Conservation (phyloP, 2,329 filamentous ascomycete genomes). For the Penicillium sp. region DNA sequence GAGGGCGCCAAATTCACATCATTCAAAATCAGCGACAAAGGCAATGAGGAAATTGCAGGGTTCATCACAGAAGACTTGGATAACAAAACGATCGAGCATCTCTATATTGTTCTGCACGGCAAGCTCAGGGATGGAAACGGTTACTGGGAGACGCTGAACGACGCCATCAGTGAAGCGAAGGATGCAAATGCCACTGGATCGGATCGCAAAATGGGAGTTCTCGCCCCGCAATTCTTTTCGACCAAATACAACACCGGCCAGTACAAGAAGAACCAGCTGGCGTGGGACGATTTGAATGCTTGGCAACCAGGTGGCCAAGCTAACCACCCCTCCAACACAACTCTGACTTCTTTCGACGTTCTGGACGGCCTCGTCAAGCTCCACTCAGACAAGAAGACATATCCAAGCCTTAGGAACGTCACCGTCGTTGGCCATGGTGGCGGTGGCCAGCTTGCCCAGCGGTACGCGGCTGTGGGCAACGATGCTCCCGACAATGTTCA, state of each 20-base stretch:
- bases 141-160: constrained; percentile 15
- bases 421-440: constrained; percentile 18
- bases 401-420: constrained; percentile 13
- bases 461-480: constrained; percentile 13
- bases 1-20: constrained; percentile 13
- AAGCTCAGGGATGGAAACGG: constrained; percentile 14
- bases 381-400: constrained; percentile 14
- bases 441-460: constrained; percentile 18
- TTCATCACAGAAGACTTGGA: constrained; percentile 14
- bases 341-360: constrained; percentile 14
- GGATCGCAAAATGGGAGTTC: constrained; percentile 16
- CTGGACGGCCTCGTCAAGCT: constrained; percentile 16
- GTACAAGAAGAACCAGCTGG: constrained; percentile 14
- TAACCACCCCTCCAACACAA: constrained; percentile 11
- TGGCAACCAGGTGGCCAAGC: constrained; percentile 15
- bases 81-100: constrained; percentile 7
- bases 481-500: constrained; percentile 14
- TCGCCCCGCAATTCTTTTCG: constrained; percentile 17
- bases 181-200: constrained; percentile 9
- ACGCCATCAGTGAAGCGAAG: constrained; percentile 13
- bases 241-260: constrained; percentile 15
- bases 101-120: constrained; percentile 16
- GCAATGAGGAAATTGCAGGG: constrained; percentile 12
- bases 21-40: constrained; percentile 9
- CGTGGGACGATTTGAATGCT: constrained; percentile 17